Conservation (phyloP, 768 basidiomycete species). For the Suillus luteus region DNA sequence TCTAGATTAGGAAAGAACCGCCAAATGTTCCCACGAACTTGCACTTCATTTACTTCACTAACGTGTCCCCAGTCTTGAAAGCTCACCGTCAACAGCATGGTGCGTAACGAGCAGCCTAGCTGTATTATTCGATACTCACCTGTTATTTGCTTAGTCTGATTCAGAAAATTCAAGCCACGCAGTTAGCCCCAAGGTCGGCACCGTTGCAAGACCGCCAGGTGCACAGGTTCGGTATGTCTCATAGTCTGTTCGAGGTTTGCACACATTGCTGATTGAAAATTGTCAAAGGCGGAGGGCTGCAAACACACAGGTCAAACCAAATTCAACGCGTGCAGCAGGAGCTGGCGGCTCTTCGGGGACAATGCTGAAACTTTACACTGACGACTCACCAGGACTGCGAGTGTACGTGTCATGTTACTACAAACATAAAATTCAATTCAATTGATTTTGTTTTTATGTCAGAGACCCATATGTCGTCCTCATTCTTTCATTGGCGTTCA, state of each 20-base stretch:
- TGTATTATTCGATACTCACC: constrained; percentile 1
- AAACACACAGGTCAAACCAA: constrained; percentile 69
- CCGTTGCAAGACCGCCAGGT: constrained; percentile 73
- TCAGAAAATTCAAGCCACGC: constrained; percentile 62
- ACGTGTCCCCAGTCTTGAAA: constrained; percentile 2
- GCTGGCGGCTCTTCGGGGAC: constrained; percentile 97
- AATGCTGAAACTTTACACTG: constrained; percentile 98
- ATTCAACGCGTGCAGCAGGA: constrained; percentile 87
- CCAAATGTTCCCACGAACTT: constrained; percentile 5
- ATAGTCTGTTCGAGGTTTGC: constrained; percentile 5
- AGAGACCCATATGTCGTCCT: constrained; percentile 98
- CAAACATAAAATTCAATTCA: not conserved
- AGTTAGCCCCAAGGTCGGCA: constrained; percentile 43
- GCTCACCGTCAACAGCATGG: constrained; percentile 7
- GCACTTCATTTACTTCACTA: not conserved
- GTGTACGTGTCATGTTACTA: constrained; percentile 65
- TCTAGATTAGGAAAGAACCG: not conserved
- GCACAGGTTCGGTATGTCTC: constrained; percentile 75
- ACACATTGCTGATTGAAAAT: constrained; percentile 1
- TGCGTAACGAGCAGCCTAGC: constrained; percentile 8
- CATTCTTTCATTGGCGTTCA: constrained; percentile 93
- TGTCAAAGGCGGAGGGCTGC: constrained; percentile 69
- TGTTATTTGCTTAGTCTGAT: constrained; percentile 58
- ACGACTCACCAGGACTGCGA: constrained; percentile 95
- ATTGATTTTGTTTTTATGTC: constrained; percentile 13